Evolutionary conservation across 495 filamentous ascomycete species (phyloP).

Genomic region (Aspergillus heteromorphus): DNA sequence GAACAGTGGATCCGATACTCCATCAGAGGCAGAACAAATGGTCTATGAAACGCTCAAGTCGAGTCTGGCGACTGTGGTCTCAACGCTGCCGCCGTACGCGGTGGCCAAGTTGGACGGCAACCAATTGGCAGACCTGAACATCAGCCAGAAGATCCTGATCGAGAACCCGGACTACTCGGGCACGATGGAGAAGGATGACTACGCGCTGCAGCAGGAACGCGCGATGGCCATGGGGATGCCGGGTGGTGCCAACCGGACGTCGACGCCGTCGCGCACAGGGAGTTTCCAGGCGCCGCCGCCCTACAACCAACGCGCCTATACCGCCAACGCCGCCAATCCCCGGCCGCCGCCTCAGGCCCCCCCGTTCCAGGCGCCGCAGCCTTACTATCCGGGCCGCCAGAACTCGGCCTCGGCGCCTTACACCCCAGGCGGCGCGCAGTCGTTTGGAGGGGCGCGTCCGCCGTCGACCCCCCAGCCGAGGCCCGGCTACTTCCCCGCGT

Average conservation of each 20-base stretch:
- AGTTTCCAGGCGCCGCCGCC: conserved; percentile 25
- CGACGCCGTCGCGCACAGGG: conserved; percentile 29
- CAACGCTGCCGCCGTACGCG: conserved; percentile 74
- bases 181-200: conserved; percentile 82
- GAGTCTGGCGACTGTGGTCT: conserved; percentile 66
- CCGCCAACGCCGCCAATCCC: conserved; percentile 29
- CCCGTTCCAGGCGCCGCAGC: conserved; percentile 34
- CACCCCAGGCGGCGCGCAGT: conserved; percentile 29
- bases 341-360: conserved; percentile 23
- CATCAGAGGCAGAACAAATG: conserved; percentile 59
- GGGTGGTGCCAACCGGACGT: conserved; percentile 24
- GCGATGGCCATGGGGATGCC: conserved; percentile 26
- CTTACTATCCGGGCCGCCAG: conserved; percentile 37
- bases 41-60: conserved; percentile 72
- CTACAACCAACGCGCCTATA: conserved; percentile 34
- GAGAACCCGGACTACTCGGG: conserved; percentile 68
- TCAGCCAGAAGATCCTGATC: conserved; percentile 76
- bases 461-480: conserved; percentile 42
- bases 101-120: conserved; percentile 82
- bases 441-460: conserved; percentile 32
- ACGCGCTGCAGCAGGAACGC: conserved; percentile 36
- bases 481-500: conserved; percentile 30
- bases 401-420: conserved; percentile 29
- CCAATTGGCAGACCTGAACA: conserved; percentile 70
- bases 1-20: conserved; percentile 41